Percentiles rank a stretch among this genome's conserved stretches.
phyloP scores from a whole-genome alignment of 257 asterid species.

The Solanum stenotomum region DNA sequence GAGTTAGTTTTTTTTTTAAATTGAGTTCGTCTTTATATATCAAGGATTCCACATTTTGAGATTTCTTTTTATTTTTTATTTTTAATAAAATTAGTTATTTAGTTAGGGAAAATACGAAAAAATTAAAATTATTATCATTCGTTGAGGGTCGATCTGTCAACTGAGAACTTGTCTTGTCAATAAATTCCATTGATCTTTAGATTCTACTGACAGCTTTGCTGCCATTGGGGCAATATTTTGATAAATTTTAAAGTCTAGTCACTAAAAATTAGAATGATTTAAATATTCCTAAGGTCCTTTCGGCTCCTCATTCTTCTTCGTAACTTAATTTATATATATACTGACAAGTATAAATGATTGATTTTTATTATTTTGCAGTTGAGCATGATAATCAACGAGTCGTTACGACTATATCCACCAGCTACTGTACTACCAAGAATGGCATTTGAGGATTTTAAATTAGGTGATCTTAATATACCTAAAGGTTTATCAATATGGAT shows the following conservation, averaged over 20 bases:
- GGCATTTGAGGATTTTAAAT: slow-evolving; percentile 83
- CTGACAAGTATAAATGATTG: background rate
- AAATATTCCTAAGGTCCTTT: background rate
- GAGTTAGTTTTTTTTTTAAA: background rate
- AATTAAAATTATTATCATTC: slow-evolving; percentile 1
- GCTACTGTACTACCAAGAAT: slow-evolving; percentile 79
- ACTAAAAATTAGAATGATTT: background rate
- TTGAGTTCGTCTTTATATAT: background rate
- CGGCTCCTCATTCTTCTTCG: background rate
- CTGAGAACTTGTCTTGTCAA: background rate
- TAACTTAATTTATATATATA: background rate
- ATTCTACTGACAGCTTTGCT: background rate
- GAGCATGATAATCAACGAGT: slow-evolving; percentile 80
- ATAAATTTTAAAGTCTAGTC: background rate
- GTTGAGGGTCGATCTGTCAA: background rate
- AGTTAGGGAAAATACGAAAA: background rate
- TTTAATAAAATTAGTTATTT: background rate
- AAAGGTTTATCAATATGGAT: slow-evolving; percentile 93
- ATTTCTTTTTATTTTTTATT: background rate
- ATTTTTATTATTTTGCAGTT: slow-evolving; percentile 24
- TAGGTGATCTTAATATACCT: slow-evolving; percentile 75
- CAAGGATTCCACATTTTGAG: background rate
- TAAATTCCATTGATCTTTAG: background rate
- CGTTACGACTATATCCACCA: slow-evolving; percentile 79
- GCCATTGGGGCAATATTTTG: background rate